phyloP scores from a whole-genome alignment of 2,329 filamentous ascomycete genomes.

The Aspergillus glaucus region DNA sequence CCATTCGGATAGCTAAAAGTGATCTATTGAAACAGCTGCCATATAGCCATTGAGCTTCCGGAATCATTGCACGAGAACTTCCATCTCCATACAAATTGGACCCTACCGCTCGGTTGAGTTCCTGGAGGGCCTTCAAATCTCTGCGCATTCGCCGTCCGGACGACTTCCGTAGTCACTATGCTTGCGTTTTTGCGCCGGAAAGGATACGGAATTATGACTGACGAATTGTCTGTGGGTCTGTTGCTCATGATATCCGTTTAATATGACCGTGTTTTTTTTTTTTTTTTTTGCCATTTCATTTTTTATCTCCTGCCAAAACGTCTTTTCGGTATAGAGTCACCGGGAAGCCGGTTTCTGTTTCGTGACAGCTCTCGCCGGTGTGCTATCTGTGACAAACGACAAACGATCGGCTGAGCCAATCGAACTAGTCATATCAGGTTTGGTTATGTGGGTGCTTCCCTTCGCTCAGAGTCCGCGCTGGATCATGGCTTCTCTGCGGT shows the following conservation, averaged over 20 bases:
- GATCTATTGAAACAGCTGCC: too few relatives aligned
- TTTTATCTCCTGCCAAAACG: background rate
- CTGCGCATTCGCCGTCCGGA: slow-evolving; percentile 6
- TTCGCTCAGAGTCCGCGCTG: slow-evolving; percentile 1
- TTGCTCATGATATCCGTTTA: background rate
- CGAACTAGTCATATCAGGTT: background rate
- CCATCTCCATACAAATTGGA: background rate
- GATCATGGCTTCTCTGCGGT: slow-evolving; percentile 6
- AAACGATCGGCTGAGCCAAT: background rate
- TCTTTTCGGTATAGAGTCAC: slow-evolving; percentile 6
- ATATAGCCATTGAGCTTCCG: background rate
- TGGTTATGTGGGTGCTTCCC: background rate
- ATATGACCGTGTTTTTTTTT: background rate
- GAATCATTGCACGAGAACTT: background rate
- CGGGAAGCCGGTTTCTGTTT: slow-evolving; percentile 4
- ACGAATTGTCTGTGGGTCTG: background rate
- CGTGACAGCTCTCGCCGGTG: background rate
- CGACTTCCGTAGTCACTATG: slow-evolving; percentile 13
- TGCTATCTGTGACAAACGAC: background rate
- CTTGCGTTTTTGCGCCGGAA: background rate
- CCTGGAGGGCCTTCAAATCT: background rate
- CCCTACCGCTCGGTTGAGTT: background rate
- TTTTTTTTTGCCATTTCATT: slow-evolving; percentile 1
- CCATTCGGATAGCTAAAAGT: too few relatives aligned
- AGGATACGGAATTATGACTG: background rate